Base-by-base conservation (phyloP, 306 rosid species). In the Sphenostylis stenocarpa region DNA sequence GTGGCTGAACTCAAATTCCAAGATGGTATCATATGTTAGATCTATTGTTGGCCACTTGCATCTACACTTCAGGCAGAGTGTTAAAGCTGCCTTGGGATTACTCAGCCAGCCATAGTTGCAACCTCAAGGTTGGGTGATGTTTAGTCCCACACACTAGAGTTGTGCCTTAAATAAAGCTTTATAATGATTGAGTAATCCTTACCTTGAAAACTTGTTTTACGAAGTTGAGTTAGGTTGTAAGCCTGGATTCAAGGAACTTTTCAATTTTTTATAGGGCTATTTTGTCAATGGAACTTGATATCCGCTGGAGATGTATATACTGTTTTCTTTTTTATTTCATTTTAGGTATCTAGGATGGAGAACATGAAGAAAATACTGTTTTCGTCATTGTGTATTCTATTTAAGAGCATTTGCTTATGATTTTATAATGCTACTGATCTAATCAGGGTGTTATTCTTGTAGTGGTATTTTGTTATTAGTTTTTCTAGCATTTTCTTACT, bases 401-500 rank as follows among this genome's bases (percentile, higher is more conserved):
- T 73, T 4, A 31, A 39, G 45, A 16, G 74, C 21, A 70, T 77
- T 57, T 67, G 34, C 26, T 19, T 39, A 8, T n/a, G 12, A 3
- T 11, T 53, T 19, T 57, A 11, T 41, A 3, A 15, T 41, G 44
- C 61, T 53, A 34, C 23, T 38, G 5, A 26, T 9, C 13, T 70
- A 39, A 53, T 76, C 34, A 45, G 24, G 13, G 26, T 72, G 34
- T 64, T 23, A 51, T 53, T 43, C 45, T 65, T 66, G 15, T 13
- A 34, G 39, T 45, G 34, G 28, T 45, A 52, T 45, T 64, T 29
- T 70, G 60, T 73, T 78, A 10, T 39, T 63, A 20, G 29, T 52
- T 72, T 48, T 78, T 55, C 43, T 49, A 57, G 76, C 62, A 31
- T 17, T 69, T 26, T 77, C 34, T 56, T 43, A 63, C 67, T 81